phyloP scores from a whole-genome alignment of 2,329 filamentous ascomycete genomes.

The Atkinsonella hypoxylon region DNA sequence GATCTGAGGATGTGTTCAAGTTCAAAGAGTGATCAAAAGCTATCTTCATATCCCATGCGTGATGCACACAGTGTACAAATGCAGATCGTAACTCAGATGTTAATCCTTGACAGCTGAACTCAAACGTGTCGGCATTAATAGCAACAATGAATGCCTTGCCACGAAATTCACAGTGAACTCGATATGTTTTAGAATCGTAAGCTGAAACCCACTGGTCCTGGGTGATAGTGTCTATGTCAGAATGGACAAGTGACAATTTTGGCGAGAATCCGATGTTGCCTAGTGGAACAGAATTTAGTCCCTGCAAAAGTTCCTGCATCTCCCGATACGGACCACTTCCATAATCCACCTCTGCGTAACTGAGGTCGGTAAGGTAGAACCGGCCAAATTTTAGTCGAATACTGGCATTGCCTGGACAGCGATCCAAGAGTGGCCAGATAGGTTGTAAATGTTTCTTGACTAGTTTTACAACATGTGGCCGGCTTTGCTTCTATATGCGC shows the following conservation, averaged over 20 bases:
- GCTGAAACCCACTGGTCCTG: conserved; percentile 10
- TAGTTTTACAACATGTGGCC: conserved; percentile 7
- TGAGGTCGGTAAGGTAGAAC: conserved; percentile 15
- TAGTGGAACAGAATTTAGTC: conserved; percentile 1
- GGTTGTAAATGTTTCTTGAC: conserved; percentile 7
- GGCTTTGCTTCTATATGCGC: not conserved
- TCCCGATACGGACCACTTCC: conserved; percentile 11
- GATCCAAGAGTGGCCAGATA: conserved; percentile 11
- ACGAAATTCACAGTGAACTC: conserved; percentile 13
- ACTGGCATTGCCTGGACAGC: conserved; percentile 14
- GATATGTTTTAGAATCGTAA: conserved; percentile 14
- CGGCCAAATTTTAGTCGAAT: conserved; percentile 18
- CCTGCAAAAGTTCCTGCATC: conserved; percentile 2
- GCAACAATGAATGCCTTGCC: conserved; percentile 12
- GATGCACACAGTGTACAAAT: conserved; percentile 18
- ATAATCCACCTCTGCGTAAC: conserved; percentile 10
- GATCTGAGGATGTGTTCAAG: conserved; percentile 7
- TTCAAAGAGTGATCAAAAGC: conserved; percentile 8
- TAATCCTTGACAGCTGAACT: conserved; percentile 11
- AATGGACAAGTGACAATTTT: conserved; percentile 15
- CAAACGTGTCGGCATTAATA: conserved; percentile 16
- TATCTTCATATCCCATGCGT: conserved; percentile 22
- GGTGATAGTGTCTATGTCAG: conserved; percentile 12
- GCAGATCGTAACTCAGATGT: conserved; percentile 12
- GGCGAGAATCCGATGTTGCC: conserved; percentile 15